A percentile compares a stretch with the other conserved stretches of the same genome.
These are phyloP conservation scores for Lantana camara DNA, from an alignment of 257 asterid species.

Conservation along the genomic window DNA sequence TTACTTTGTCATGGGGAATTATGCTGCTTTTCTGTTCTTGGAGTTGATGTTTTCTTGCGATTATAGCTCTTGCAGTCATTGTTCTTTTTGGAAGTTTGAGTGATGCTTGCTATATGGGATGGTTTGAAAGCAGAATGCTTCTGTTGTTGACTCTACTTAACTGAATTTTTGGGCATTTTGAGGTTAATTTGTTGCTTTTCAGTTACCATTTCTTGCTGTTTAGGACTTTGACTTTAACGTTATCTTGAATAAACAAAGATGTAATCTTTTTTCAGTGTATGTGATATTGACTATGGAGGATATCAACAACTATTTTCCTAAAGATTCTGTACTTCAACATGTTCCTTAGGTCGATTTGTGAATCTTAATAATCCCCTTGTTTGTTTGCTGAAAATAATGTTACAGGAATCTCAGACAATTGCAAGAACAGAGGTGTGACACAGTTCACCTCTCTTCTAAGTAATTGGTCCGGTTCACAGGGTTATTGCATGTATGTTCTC, in stretches of 20 bases:
- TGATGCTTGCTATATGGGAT: slow-evolving; percentile 1
- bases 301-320: too few relatives aligned
- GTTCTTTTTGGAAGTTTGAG: background rate
- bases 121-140: background rate
- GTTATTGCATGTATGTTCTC: slow-evolving; percentile 79
- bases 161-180: slow-evolving; percentile 10
- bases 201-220: background rate
- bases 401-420: slow-evolving; percentile 69
- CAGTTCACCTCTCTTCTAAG: slow-evolving; percentile 67
- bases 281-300: too few relatives aligned
- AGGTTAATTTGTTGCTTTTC: slow-evolving; percentile 2
- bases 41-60: background rate
- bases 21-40: background rate
- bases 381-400: slow-evolving; percentile 14
- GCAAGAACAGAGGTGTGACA: slow-evolving; percentile 49
- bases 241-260: slow-evolving; percentile 2
- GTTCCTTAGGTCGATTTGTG: background rate
- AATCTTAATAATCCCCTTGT: slow-evolving; percentile 8
- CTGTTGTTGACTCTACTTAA: background rate
- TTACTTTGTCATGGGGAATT: background rate
- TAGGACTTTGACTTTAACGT: background rate
- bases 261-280: background rate
- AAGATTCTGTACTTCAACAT: too few relatives aligned
- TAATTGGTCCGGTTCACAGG: slow-evolving; percentile 67
- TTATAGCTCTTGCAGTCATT: background rate